phyloP scores from a whole-genome alignment of 257 asterid genomes.

The Leptodermis oblonga region DNA sequence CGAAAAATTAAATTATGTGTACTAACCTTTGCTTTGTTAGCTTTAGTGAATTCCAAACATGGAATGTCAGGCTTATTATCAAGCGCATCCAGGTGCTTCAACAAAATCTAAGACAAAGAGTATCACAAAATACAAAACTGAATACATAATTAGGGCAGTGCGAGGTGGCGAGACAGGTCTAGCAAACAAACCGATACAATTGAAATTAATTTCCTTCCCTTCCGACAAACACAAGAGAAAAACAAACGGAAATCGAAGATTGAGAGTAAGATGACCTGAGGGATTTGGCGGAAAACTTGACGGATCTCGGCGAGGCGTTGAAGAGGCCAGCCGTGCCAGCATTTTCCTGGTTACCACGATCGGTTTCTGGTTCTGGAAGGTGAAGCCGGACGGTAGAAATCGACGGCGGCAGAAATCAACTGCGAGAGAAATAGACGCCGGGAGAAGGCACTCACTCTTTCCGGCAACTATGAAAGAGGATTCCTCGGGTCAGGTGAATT shows the following conservation, averaged over 20 bases:
- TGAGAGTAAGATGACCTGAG: not conserved
- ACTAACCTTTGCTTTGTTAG: conserved; percentile 1
- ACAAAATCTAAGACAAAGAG: not conserved
- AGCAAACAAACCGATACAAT: not conserved
- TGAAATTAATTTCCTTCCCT: too few relatives aligned
- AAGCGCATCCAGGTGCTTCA: conserved; percentile 3
- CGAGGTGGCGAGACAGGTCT: not conserved
- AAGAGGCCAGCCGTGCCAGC: conserved; percentile 4
- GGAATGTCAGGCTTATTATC: not conserved
- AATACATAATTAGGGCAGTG: conserved; percentile 3
- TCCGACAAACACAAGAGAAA: not conserved
- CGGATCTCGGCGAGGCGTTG: conserved; percentile 3
- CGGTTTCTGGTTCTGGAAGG: too few relatives aligned
- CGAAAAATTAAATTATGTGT: not conserved
- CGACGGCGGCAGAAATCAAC: too few relatives aligned
- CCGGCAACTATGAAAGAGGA: too few relatives aligned
- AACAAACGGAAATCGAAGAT: not conserved
- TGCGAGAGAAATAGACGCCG: too few relatives aligned
- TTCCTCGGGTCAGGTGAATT: too few relatives aligned
- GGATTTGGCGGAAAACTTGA: not conserved
- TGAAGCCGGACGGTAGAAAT: too few relatives aligned
- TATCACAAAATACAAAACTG: not conserved
- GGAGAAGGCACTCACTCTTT: too few relatives aligned
- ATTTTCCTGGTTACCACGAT: conserved; percentile 3
- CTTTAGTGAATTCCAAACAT: not conserved